Conservation (phyloP, 2,329 filamentous ascomycete genomes). For the Sclerotiophoma versabilis region DNA sequence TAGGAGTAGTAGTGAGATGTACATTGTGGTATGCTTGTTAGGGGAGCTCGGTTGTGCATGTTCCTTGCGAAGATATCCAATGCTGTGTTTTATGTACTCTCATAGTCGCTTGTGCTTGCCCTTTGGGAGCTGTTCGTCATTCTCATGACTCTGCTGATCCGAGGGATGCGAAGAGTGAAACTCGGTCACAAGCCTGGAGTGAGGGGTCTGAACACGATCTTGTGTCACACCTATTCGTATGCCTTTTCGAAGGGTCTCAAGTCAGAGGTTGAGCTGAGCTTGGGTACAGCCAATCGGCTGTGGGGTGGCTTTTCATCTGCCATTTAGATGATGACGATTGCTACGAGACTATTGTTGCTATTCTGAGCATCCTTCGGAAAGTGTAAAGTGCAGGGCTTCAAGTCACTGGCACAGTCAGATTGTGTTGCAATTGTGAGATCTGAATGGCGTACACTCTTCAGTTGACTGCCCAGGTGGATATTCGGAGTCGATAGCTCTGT, state of each 20-base stretch:
- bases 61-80: not conserved
- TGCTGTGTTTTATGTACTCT: not conserved
- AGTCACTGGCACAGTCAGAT: not conserved
- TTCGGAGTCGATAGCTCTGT: not conserved
- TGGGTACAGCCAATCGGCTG: slow-evolving; percentile 1
- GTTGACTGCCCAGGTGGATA: not conserved
- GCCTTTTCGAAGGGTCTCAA: not conserved
- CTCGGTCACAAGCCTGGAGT: not conserved
- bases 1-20: not conserved
- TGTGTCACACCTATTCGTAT: slow-evolving; percentile 8
- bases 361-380: not conserved
- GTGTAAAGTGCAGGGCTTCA: not conserved
- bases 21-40: not conserved
- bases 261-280: slow-evolving; percentile 1
- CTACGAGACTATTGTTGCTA: slow-evolving; percentile 6
- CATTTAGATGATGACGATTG: slow-evolving; percentile 5
- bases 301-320: slow-evolving; percentile 2
- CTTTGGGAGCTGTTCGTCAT: not conserved
- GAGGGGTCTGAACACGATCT: not conserved
- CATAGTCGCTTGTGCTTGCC: not conserved
- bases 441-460: not conserved
- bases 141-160: not conserved
- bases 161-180: slow-evolving; percentile 5
- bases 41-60: not conserved
- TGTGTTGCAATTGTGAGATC: not conserved